phyloP scores from a whole-genome alignment of 371 early-diverging fungal genomes.

The Circinella minor region DNA sequence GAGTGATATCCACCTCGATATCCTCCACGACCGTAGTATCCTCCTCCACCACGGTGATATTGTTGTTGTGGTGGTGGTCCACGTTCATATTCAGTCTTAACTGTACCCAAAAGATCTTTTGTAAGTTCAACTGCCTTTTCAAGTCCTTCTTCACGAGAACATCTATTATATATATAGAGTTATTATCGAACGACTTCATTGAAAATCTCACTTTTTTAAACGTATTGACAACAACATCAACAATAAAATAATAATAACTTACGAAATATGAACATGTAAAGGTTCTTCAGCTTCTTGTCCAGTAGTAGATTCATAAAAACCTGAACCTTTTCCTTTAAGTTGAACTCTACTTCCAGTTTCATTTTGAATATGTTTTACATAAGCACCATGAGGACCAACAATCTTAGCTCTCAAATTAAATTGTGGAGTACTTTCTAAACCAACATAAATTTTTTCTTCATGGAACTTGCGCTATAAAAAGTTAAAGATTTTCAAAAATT shows the following conservation, averaged over 20 bases:
- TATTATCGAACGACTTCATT: too few relatives aligned
- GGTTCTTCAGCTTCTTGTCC: slow-evolving; percentile 80
- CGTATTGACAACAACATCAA: too few relatives aligned
- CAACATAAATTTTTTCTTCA: slow-evolving; percentile 75
- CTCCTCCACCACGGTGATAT: slow-evolving; percentile 1
- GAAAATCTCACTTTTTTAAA: too few relatives aligned
- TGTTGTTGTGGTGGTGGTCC: slow-evolving; percentile 9
- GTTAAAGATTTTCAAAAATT: neutral
- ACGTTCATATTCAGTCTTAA: slow-evolving; percentile 73
- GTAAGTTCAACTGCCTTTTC: slow-evolving; percentile 72
- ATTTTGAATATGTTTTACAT: slow-evolving; percentile 87
- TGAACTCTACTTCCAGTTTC: slow-evolving; percentile 82
- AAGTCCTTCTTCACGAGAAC: slow-evolving; percentile 68
- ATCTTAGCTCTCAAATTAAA: slow-evolving; percentile 87
- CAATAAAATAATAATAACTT: slow-evolving; percentile 27
- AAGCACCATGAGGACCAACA: slow-evolving; percentile 85
- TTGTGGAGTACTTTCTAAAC: slow-evolving; percentile 69
- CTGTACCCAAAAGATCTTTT: slow-evolving; percentile 78
- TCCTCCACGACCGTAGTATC: slow-evolving; percentile 36
- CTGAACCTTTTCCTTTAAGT: slow-evolving; percentile 85
- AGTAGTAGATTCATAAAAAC: slow-evolving; percentile 71
- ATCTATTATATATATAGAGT: slow-evolving; percentile 36
- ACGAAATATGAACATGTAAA: slow-evolving; percentile 81
- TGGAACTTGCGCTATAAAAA: slow-evolving; percentile 44
- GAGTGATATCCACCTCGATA: slow-evolving; percentile 28